phyloP scores from a whole-genome alignment of 2,329 filamentous ascomycete genomes.

The Phialemoniopsis sp. region DNA sequence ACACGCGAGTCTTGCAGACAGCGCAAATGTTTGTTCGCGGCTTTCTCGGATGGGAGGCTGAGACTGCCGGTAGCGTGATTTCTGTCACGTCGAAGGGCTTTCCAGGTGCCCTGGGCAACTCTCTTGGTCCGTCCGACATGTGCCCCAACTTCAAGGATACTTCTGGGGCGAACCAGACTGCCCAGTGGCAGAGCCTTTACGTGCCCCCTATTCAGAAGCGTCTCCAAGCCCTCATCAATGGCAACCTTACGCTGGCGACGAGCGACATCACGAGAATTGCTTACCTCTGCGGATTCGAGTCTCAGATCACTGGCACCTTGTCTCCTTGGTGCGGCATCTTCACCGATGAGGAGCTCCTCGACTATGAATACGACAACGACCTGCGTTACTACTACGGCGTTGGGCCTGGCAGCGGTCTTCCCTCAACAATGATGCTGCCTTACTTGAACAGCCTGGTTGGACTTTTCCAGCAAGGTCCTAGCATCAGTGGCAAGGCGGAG shows the following conservation, averaged over 20 bases:
- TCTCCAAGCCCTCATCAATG: constrained; percentile 47
- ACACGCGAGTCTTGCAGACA: constrained; percentile 59
- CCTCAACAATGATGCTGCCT: constrained; percentile 57
- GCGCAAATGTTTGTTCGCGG: constrained; percentile 58
- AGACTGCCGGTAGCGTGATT: constrained; percentile 49
- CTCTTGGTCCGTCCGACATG: constrained; percentile 57
- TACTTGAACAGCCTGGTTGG: constrained; percentile 50
- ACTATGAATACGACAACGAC: constrained; percentile 66
- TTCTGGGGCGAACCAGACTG: constrained; percentile 40
- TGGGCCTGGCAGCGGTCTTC: constrained; percentile 50
- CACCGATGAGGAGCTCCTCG: constrained; percentile 54
- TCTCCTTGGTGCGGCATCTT: constrained; percentile 62
- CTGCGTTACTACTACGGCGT: constrained; percentile 64
- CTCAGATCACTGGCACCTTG: constrained; percentile 57
- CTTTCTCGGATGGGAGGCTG: constrained; percentile 53
- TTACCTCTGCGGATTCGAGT: constrained; percentile 69
- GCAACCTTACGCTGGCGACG: constrained; percentile 49
- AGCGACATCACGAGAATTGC: constrained; percentile 55
- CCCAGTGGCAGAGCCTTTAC: constrained; percentile 45
- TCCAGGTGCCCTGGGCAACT: constrained; percentile 51
- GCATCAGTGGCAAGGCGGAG: constrained; percentile 37
- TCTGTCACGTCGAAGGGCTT: constrained; percentile 53
- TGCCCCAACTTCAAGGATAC: constrained; percentile 56
- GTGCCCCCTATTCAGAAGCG: constrained; percentile 49
- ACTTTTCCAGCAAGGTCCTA: constrained; percentile 48